phyloP scores from a whole-genome alignment of 306 rosid genomes.

The Inga laurina region DNA sequence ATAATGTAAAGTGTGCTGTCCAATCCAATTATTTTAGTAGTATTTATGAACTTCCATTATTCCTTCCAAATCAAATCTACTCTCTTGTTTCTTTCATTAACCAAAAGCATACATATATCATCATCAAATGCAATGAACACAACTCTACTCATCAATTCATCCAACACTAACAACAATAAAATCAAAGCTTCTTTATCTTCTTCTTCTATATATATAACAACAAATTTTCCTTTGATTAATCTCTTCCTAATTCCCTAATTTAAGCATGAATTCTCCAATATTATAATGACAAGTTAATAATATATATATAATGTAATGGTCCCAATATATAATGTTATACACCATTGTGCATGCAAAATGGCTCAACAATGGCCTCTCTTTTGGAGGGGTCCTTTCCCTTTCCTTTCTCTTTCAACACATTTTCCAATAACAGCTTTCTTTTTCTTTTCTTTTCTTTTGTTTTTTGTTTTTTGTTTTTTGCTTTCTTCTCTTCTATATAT shows the following conservation, averaged over 20 bases:
- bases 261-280: constrained; percentile 35
- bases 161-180: constrained; percentile 13
- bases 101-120: constrained; percentile 41
- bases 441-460: too few species aligned
- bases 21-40: constrained; percentile 50
- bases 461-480: background rate
- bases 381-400: constrained; percentile 48
- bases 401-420: constrained; percentile 33
- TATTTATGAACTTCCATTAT: background rate
- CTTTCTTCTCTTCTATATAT: constrained; percentile 24
- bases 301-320: constrained; percentile 24
- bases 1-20: constrained; percentile 74
- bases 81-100: constrained; percentile 19
- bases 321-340: constrained; percentile 40
- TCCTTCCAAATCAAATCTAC: constrained; percentile 43
- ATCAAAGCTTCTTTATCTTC: constrained; percentile 49
- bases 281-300: constrained; percentile 20
- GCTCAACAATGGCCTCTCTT: constrained; percentile 40
- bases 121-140: constrained; percentile 38
- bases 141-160: constrained; percentile 45
- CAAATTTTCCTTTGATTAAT: background rate
- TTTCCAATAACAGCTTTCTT: constrained; percentile 13
- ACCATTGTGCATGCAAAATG: constrained; percentile 58
- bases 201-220: background rate
- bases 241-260: constrained; percentile 45